Evolutionary conservation across 768 basidiomycete species (phyloP).

Genomic region (Termitomyces sp.): DNA sequence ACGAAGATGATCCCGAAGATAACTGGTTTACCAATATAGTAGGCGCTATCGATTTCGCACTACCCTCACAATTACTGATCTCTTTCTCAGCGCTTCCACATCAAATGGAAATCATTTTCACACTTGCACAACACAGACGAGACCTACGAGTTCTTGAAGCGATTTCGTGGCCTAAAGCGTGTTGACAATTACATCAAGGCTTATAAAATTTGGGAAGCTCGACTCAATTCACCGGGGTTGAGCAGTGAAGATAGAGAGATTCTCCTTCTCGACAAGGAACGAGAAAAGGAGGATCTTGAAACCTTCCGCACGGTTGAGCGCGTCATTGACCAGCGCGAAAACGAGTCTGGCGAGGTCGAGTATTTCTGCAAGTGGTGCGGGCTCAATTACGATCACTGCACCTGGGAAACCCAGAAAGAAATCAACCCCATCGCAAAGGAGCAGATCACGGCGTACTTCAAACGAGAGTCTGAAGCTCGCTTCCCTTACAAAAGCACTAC

Average conservation of each 20-base stretch:
- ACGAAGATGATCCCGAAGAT: conserved; percentile 74
- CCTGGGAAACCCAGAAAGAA: conserved; percentile 89
- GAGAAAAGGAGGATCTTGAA: conserved; percentile 89
- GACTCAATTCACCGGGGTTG: conserved; percentile 61
- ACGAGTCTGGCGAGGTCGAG: conserved; percentile 57
- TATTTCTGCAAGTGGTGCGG: conserved; percentile 98
- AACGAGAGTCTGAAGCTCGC: conserved; percentile 71
- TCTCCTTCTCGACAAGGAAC: conserved; percentile 85
- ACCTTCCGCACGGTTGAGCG: conserved; percentile 90
- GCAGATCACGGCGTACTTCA: conserved; percentile 77
- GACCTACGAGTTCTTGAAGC: conserved; percentile 92
- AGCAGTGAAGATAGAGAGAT: conserved; percentile 88
- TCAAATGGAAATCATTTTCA: conserved; percentile 99
- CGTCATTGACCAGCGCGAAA: conserved; percentile 77
- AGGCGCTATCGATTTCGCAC: conserved; percentile 23
- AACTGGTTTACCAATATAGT: conserved; percentile 89
- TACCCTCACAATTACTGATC: background rate
- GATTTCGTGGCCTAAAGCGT: conserved; percentile 93
- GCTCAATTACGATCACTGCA: conserved; percentile 91
- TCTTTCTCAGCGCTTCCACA: conserved; percentile 82
- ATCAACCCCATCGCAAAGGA: conserved; percentile 74
- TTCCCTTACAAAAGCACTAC: conserved; percentile 82
- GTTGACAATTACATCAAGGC: conserved; percentile 99
- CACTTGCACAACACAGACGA: conserved; percentile 99
- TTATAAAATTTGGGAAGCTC: conserved; percentile 71